Evolutionary conservation across 2,329 filamentous ascomycete genomes (phyloP), one percentile per base, ranked within the genome.

Genomic region (Colletotrichum sp.): DNA sequence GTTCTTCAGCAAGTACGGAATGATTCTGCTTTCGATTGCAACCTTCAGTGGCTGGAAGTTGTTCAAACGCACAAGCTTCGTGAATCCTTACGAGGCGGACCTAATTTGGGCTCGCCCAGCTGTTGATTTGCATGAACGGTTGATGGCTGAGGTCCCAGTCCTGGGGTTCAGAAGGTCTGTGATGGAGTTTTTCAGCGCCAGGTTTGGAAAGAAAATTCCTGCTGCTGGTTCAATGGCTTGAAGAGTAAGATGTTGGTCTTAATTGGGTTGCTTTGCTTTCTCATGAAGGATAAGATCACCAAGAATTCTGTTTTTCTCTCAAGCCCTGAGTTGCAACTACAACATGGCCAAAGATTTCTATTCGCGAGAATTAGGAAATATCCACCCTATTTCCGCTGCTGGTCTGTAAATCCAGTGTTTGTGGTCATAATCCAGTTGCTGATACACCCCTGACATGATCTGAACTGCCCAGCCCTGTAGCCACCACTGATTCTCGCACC

Each of bases 401-500:
- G 74, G 70, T 3, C 39, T 52, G 12, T 76, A 73, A 5, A 76
- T 22, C 74, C 74, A 76, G 1, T 26, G 4, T 16, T 24, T 76
- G 15, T 76, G 74, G 5, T 73, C 66, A 13, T 68, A 6, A 22
- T 73, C 65, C 15, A 76, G 55, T 8, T 39, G 26, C 18, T 44
- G 24, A 34, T 76, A 76, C 9, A 70, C 65, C 4, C 28, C 48
- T 3, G 71, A 69, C 16, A 76, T 70, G 9, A 73, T 74, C 3
- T 70, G 70, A 10, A 52, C 7, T 9, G 65, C 65, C 70, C 74
- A 76, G 2, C 74, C 74, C 5, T 70, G 65, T 15, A 76, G 13
- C 74, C 70, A 76, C 74, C 74, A 76, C 18, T 63, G 74, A 0
- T 22, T 36, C 28, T 73, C 74, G 16, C 62, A 76, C 7, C 28